Base-by-base conservation (phyloP, 2,329 filamentous ascomycete genomes). In the Alternaria solani region DNA sequence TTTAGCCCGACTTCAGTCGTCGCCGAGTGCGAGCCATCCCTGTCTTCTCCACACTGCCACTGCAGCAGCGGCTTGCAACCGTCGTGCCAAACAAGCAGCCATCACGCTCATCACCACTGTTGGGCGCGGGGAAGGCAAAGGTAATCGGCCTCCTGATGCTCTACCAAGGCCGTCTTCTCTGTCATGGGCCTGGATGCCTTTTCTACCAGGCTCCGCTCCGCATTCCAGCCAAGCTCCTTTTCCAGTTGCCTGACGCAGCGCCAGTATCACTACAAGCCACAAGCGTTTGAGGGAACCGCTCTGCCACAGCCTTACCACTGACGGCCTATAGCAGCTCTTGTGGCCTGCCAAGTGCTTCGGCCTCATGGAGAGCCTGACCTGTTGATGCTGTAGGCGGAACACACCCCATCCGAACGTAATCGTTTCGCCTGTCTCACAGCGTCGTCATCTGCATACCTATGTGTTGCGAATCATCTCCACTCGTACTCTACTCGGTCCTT, bases 371-470 rank as follows among this genome's bases (percentile, higher is more conserved):
- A 52, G 63, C 66, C 67, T 65, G 58, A 67, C 68, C 61, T 68
- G 66, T 66, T 73, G 70, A 76, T 75, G 73, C 75, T 71, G 56
- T 62, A 54, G 46, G 63, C 76, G 75, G 76, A 74, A 72, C 64
- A 65, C 64, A 43, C 49, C 58, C 48, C 39, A 72, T 71, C 76
- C 76, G 75, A 69, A 53, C 55, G 46, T 57, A 65, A 57, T 70
- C 66, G 73, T 78, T 75, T 77, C 70, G 73, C 59, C 61, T 66
- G 72, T 76, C 74, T 74, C 74, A 76, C 69, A 59, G 68, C 72
- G 55, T 67, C 73, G 68, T 71, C 68, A 64, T 55, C 42, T 54
- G 60, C 55, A 57, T 52, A 18, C 58, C 59, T 57, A 63, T 61
- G 30, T 70, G 67, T 66, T 68, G 70, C 65, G 63, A 62, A 63